These are phyloP conservation scores for Agastache rugosa DNA, from an alignment of 257 asterid genomes.

Conservation along the genomic window DNA sequence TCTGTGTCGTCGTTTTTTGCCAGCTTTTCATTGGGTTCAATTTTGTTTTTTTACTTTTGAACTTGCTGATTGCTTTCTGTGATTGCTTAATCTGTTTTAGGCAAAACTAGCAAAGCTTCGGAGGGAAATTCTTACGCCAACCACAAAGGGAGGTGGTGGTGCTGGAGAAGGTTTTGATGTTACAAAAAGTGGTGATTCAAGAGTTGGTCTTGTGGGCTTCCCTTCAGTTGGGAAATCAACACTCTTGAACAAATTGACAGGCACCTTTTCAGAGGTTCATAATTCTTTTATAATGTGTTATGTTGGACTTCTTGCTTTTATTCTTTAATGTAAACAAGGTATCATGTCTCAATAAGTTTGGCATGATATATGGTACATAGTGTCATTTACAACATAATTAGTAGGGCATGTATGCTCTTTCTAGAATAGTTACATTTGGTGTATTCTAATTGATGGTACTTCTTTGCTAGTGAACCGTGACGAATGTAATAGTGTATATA, in stretches of 20 bases:
- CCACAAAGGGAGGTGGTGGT: constrained; percentile 97
- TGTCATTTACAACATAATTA: neutral
- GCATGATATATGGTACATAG: neutral
- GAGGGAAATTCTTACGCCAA: constrained; percentile 87
- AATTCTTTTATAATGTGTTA: constrained; percentile 22
- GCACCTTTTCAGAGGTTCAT: constrained; percentile 95
- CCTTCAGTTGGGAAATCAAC: constrained; percentile 99
- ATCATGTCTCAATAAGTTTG: constrained; percentile 4
- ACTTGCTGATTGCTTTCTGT: constrained; percentile 24
- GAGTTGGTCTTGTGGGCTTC: constrained; percentile 97
- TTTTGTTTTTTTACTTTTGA: constrained; percentile 3
- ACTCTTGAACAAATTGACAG: constrained; percentile 88
- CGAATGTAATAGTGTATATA: neutral
- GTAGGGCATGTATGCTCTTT: constrained; percentile 10
- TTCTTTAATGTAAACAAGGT: neutral
- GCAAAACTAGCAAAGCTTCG: constrained; percentile 98
- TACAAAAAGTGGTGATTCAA: constrained; percentile 97
- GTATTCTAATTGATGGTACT: neutral
- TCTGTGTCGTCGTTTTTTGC: neutral
- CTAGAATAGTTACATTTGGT: neutral
- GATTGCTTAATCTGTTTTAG: constrained; percentile 44
- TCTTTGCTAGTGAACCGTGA: neutral
- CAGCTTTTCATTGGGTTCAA: neutral
- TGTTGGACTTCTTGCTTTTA: constrained; percentile 20
- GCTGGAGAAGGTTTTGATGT: constrained; percentile 99